These are phyloP conservation scores for Prosopis cineraria DNA, from an alignment of 306 rosid genomes.

Conservation along the genomic window DNA sequence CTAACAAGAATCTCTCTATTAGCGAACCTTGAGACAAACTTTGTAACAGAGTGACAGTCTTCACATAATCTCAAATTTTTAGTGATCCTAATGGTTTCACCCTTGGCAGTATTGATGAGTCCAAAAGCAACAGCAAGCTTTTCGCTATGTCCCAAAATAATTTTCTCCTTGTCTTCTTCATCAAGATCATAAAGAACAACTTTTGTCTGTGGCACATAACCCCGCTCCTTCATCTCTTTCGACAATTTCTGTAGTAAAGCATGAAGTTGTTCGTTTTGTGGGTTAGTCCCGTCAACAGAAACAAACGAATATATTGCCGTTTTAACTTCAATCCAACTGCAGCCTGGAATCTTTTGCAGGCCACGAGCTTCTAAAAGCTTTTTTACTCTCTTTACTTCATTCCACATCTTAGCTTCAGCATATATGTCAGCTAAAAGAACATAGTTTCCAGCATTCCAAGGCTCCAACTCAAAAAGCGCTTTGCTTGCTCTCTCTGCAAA, in stretches of 20 bases:
- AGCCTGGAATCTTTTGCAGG: conserved; percentile 78
- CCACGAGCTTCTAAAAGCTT: conserved; percentile 61
- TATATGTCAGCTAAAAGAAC: conserved; percentile 88
- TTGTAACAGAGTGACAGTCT: conserved; percentile 87
- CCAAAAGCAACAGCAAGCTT: conserved; percentile 94
- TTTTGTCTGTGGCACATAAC: conserved; percentile 68
- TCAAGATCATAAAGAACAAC: conserved; percentile 78
- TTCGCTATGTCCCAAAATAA: conserved; percentile 87
- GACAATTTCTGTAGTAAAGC: conserved; percentile 66
- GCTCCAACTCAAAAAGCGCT: conserved; percentile 78
- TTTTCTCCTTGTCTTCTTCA: conserved; percentile 81
- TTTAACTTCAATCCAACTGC: conserved; percentile 84
- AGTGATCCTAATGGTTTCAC: conserved; percentile 77
- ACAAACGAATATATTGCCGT: conserved; percentile 70
- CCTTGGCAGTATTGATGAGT: conserved; percentile 67
- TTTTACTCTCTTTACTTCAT: conserved; percentile 68
- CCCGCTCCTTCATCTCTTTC: conserved; percentile 74
- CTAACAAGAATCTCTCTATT: conserved; percentile 87
- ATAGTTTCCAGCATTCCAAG: conserved; percentile 83
- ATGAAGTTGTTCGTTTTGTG: conserved; percentile 67
- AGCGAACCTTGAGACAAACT: conserved; percentile 78
- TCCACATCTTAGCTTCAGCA: conserved; percentile 75
- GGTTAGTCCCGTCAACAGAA: conserved; percentile 67
- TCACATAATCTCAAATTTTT: conserved; percentile 93
- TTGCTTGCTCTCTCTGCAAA: conserved; percentile 84